Evolutionary conservation across 768 basidiomycete species (phyloP).

Genomic region (Leucosporidium scottii): DNA sequence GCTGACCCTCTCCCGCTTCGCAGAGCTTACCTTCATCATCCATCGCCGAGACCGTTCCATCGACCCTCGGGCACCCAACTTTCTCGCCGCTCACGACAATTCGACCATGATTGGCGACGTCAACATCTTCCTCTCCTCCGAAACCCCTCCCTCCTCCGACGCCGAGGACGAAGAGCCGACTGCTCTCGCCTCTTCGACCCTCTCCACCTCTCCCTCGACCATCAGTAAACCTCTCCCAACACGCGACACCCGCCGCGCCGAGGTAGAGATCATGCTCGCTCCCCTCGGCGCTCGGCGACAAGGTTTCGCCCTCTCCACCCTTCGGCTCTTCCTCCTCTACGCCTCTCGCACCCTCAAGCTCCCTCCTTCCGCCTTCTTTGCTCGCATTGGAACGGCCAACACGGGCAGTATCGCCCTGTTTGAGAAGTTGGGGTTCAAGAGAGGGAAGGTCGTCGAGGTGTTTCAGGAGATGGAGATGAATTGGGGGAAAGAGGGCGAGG

Average conservation of each 20-base stretch:
- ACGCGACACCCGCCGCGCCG: constrained; percentile 58
- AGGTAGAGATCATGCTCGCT: constrained; percentile 90
- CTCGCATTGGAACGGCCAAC: constrained; percentile 65
- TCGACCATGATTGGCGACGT: constrained; percentile 83
- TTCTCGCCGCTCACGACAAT: constrained; percentile 38
- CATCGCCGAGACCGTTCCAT: constrained; percentile 48
- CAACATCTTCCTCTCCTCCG: constrained; percentile 73
- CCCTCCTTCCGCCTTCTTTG: constrained; percentile 51
- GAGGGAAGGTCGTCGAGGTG: constrained; percentile 61
- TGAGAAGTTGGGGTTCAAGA: constrained; percentile 63
- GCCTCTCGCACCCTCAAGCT: constrained; percentile 45
- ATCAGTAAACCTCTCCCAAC: neutral
- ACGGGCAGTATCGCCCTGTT: constrained; percentile 64
- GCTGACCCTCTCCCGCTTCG: neutral
- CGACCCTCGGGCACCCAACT: constrained; percentile 25
- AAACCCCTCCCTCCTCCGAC: constrained; percentile 28
- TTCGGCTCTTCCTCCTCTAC: constrained; percentile 63
- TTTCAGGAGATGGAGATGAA: constrained; percentile 75
- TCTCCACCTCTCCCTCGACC: neutral
- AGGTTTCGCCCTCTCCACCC: constrained; percentile 58
- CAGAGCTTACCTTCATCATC: constrained; percentile 84
- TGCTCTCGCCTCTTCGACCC: neutral
- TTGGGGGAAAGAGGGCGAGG: too few species aligned
- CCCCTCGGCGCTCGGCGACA: constrained; percentile 51
- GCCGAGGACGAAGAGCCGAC: constrained; percentile 39